These are phyloP conservation scores for Kwoniella sp. DNA, from an alignment of 768 basidiomycete species.

Conservation along the genomic window DNA sequence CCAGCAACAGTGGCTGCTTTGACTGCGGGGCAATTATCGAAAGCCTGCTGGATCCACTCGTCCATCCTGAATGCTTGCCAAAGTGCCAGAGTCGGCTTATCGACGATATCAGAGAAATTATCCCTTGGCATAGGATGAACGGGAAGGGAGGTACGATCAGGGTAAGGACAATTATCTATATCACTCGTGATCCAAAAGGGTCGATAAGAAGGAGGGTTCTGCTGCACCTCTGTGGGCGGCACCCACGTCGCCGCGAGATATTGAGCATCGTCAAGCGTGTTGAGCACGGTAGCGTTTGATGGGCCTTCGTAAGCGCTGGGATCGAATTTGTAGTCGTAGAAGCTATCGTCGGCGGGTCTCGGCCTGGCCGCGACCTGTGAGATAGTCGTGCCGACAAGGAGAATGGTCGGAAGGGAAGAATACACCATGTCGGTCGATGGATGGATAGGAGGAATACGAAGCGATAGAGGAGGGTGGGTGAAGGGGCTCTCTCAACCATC, in stretches of 20 bases:
- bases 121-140: background rate
- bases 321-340: background rate
- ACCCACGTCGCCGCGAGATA: background rate
- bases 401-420: background rate
- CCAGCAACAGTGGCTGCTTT: background rate
- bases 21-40: background rate
- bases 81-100: background rate
- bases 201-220: background rate
- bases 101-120: background rate
- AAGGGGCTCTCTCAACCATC: too few relatives aligned
- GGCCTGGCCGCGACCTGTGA: background rate
- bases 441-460: too few relatives aligned
- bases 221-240: background rate
- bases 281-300: background rate
- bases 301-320: background rate
- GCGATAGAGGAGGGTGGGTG: too few relatives aligned
- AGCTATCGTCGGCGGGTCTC: background rate
- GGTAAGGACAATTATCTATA: background rate
- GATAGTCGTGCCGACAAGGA: background rate
- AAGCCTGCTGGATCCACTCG: background rate
- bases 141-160: background rate
- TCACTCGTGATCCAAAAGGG: background rate
- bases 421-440: too few relatives aligned
- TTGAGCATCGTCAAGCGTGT: background rate
- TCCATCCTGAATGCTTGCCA: background rate